Evolutionary conservation across 2,329 filamentous ascomycete species (phyloP), one percentile per base, ranked within the genome.

Genomic region (Didymellaceae sp.): DNA sequence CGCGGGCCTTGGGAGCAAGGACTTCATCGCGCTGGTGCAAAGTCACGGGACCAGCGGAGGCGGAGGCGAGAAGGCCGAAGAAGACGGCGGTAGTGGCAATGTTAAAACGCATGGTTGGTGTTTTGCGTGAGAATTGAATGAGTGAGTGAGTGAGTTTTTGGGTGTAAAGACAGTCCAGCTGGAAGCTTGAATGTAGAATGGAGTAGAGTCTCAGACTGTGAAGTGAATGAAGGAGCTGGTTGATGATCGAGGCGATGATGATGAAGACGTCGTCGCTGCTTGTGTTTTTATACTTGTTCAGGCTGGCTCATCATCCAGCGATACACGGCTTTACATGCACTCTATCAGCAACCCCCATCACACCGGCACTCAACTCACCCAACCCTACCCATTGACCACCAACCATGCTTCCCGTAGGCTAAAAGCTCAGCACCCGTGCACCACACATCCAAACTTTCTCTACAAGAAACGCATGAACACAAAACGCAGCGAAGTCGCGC

Each of bases 181-280:
- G 33, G 10, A 9, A 24, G 35, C 7, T 35, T 28, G 28, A 13
- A 22, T 9, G 10, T 4, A 10, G 4, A 30, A 14, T 16, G n/a
- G 2, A 13, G 10, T 9, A 13, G 9, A 45, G 35, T 45, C 24
- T 22, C 21, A 42, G 48, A 37, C 37, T 26, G 37, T 8, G 25
- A 9, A 24, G 24, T 7, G 18, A 22, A 4, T 35, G 31, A 17
- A 8, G 24, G 13, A 14, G 13, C n/a, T n/a, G 17, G 16, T 8
- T 28, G 14, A 35, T 45, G 34, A 45, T 35, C 4, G 47, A 39
- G 18, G 47, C 34, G 25, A 20, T 37, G 48, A 52, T 42, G 30
- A 42, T 42, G 10, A 11, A 24, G 14, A 22, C 17, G 18, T 3
- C 20, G 4, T 14, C 5, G n/a, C 14, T 5, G 6, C 8, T 14